phyloP scores from a whole-genome alignment of 768 basidiomycete genomes.

The Sarcomyxa edulis region DNA sequence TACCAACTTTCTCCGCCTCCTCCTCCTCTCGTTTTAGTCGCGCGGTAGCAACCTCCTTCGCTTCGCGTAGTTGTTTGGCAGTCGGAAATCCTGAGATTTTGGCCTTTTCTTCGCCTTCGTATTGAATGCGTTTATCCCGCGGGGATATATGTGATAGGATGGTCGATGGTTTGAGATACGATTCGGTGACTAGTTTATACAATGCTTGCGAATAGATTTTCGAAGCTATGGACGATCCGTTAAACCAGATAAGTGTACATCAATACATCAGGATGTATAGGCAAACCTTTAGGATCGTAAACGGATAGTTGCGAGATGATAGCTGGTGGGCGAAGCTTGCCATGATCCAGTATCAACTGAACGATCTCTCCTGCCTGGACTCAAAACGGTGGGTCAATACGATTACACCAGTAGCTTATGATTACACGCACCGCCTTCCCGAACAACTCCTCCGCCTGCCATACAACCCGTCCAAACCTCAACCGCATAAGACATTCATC shows the following conservation, averaged over 20 bases:
- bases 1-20: constrained; percentile 65
- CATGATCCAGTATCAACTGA: constrained; percentile 73
- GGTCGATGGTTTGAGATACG: constrained; percentile 80
- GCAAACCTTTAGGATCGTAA: constrained; percentile 54
- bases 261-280: background rate
- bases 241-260: background rate
- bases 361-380: constrained; percentile 79
- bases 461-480: constrained; percentile 80
- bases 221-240: constrained; percentile 9
- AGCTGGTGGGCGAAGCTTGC: constrained; percentile 76
- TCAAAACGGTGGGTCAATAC: too few species aligned
- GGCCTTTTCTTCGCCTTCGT: constrained; percentile 72
- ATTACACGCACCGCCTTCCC: constrained; percentile 66
- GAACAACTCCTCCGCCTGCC: constrained; percentile 64
- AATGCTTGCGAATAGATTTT: constrained; percentile 56
- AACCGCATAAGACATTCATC: constrained; percentile 79
- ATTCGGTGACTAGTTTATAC: constrained; percentile 62
- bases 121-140: constrained; percentile 73
- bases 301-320: constrained; percentile 50
- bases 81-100: constrained; percentile 76
- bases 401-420: too few species aligned
- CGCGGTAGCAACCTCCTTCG: constrained; percentile 60
- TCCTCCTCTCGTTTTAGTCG: constrained; percentile 66
- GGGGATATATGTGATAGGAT: constrained; percentile 75
- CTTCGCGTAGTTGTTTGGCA: constrained; percentile 70